Base-by-base conservation (phyloP, 2,329 filamentous ascomycete genomes). In the Apiospora koreana region DNA sequence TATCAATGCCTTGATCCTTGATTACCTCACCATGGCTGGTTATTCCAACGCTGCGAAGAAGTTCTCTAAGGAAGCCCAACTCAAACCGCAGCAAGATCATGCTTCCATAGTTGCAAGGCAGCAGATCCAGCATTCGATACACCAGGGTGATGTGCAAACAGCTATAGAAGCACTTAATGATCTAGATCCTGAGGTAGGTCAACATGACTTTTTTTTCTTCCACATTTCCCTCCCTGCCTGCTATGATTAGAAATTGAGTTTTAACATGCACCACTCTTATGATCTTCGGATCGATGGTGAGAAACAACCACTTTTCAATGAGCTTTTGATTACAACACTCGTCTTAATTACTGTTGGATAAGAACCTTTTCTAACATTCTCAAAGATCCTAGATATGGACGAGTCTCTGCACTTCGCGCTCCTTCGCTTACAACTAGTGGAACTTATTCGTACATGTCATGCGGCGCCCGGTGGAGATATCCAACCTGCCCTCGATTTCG, bases 211-310 rank as follows among this genome's bases (percentile, higher is more conserved):
- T 2, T 58, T 65, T 62, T 3, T 70, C 67, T 68, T 25, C 25
- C 38, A 28, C 25, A n/a, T n/a, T n/a, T 16, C 43, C 35, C 23
- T 9, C 3, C 41, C 16, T 42, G 69, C 67, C 75, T 89, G 87
- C 88, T 83, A 95, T 96, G 96, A 99, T 99, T 97, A 97, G 86
- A 93, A 87, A 79, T 81, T 85, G 88, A 87, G 92, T 95, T 91
- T 97, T 87, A 80, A 80, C 95, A 99, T 99, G 96, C 96, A 99
- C 96, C 96, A 99, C 96, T 94, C 96, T 94, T 96, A 98, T 89
- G 87, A 87, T 88, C 90, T 91, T 89, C 86, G 86, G 89, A 90
- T 91, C 89, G 83, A 89, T 96, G 96, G 97, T 97, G 95, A 98
- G 88, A 90, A 91, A 91, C 86, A 89, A 89, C 88, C 88, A 90